Percentiles rank a stretch among this genome's conserved stretches.
phyloP scores from a whole-genome alignment of 1,284 basidiomycete genomes.

The Coniophora puteana region DNA sequence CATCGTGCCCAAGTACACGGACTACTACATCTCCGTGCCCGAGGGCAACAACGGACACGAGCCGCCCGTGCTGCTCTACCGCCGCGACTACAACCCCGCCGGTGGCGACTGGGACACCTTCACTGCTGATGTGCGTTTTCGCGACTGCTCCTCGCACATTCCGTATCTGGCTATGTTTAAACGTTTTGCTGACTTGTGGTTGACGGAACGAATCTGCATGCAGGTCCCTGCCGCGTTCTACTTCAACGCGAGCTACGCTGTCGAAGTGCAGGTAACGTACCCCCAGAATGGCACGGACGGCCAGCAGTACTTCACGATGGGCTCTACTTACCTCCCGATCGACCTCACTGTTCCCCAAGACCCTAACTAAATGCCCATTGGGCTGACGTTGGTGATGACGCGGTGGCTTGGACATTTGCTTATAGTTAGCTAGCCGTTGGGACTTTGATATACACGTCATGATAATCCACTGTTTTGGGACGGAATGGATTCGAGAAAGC shows the following conservation, averaged over 20 bases:
- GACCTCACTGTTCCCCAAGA: no score
- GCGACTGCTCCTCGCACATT: background rate
- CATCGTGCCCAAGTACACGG: constrained; percentile 20
- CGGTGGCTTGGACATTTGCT: no score
- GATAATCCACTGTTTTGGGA: no score
- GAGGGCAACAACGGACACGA: constrained; percentile 27
- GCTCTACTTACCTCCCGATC: no score
- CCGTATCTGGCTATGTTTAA: constrained; percentile 4
- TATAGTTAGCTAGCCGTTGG: no score
- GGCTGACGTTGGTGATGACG: no score
- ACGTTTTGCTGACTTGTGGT: background rate
- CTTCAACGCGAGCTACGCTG: constrained; percentile 20
- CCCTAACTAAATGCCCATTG: no score
- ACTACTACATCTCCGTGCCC: constrained; percentile 31
- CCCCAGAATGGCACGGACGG: constrained; percentile 18
- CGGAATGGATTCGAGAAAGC: no score
- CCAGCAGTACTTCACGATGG: constrained; percentile 15
- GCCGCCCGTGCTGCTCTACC: constrained; percentile 26
- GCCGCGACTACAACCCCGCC: constrained; percentile 11
- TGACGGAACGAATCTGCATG: no score
- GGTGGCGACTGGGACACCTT: constrained; percentile 14
- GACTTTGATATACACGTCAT: no score
- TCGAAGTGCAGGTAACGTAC: constrained; percentile 23
- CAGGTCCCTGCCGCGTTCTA: constrained; percentile 27
- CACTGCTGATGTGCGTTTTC: constrained; percentile 14